Conservation (phyloP, 768 basidiomycete genomes). For the Lactarius indigo region DNA sequence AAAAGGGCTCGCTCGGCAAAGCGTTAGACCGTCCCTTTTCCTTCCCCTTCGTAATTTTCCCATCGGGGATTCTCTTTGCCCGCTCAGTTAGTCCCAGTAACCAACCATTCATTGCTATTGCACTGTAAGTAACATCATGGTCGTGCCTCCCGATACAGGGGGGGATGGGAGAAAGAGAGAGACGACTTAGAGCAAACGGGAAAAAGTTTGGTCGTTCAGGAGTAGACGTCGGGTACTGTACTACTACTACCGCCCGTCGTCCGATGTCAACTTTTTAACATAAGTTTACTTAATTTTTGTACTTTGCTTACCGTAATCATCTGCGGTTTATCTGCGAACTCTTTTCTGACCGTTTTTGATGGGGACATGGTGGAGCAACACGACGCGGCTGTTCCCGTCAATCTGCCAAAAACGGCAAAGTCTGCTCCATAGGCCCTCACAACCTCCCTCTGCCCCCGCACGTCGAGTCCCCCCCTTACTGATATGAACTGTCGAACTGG, state of each 20-base stretch:
- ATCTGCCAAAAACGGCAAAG: not conserved
- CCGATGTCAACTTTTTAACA: not conserved
- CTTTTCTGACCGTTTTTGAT: not conserved
- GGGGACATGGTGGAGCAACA: not conserved
- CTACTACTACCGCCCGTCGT: not conserved
- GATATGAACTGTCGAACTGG: not conserved
- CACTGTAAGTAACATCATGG: not conserved
- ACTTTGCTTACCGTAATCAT: not conserved
- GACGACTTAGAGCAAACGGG: not conserved
- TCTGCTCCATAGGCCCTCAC: not conserved
- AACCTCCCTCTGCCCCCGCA: not conserved
- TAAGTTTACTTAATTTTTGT: constrained; percentile 4
- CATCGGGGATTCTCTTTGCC: not conserved
- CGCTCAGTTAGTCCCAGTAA: not conserved
- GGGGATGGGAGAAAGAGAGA: too few species aligned
- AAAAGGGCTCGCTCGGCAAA: not conserved
- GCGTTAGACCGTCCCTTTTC: not conserved
- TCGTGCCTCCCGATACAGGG: constrained; percentile 11
- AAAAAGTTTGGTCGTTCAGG: not conserved
- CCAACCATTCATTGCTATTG: too few species aligned
- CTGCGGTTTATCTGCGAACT: constrained; percentile 15
- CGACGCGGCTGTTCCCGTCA: not conserved
- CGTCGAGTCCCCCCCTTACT: not conserved
- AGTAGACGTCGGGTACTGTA: not conserved
- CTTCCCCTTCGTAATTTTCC: not conserved